Evolutionary conservation across 2,329 filamentous ascomycete species (phyloP), one percentile per base, ranked within the genome.

Genomic region (Fusarium napiforme): DNA sequence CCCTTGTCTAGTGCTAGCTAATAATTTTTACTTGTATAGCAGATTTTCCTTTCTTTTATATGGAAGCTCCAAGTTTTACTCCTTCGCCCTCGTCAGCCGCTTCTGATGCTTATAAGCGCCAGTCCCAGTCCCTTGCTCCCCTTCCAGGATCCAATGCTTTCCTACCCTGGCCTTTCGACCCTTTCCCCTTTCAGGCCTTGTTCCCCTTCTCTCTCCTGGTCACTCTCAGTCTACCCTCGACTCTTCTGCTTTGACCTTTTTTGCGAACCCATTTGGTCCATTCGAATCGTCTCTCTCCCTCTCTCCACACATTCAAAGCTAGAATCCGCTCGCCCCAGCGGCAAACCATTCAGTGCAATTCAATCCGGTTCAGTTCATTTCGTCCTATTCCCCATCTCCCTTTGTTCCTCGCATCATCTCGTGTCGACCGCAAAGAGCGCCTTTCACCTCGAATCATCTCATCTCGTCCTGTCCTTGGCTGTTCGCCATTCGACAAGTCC

Each of bases 221-320:
- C 58, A 28, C 37, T 58, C 21, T 36, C 40, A 28, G 55, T 58
- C 62, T 59, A 69, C 64, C 59, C 68, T 73, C 68, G 60, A 69
- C 62, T 71, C 72, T 56, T 73, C 63, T 75, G 73, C 69, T 73
- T 75, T 74, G 73, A 65, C 72, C 73, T 72, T 73, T 72, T 65
- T 71, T 71, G 59, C 60, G 67, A 74, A 65, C 71, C 71, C 60
- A 65, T 72, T 58, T 72, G 71, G 71, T 50, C 70, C 69, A 69
- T 70, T 59, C 60, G 47, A 62, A 73, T 69, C 69, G 70, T 64
- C 60, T 71, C 52, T 72, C 60, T 30, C 62, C 59, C 50, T 58
- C 64, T 75, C 69, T 66, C 69, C 59, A 68, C 72, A 72, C 61
- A 63, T 58, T 49, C 58, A 71, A 67, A 72, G 68, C 57, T 58